These are phyloP conservation scores for Aspergillus mulundensis DNA, from an alignment of 495 filamentous ascomycete genomes.

Conservation along the genomic window DNA sequence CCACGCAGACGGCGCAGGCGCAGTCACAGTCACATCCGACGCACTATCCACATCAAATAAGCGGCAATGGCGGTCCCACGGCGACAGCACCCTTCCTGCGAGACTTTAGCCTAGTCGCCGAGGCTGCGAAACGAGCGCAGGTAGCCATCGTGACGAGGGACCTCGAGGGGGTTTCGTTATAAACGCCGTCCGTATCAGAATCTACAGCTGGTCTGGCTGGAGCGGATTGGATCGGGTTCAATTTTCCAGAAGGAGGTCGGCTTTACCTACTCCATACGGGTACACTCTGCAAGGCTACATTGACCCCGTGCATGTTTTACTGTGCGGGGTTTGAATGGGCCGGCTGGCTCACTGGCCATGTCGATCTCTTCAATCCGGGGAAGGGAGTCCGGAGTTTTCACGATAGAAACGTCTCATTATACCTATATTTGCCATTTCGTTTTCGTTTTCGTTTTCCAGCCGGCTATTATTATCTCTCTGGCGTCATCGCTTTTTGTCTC, in stretches of 20 bases:
- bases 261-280: not conserved
- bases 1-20: conserved; percentile 4
- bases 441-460: not conserved
- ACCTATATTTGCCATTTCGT: not conserved
- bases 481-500: not conserved
- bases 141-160: conserved; percentile 84
- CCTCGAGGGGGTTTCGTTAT: conserved; percentile 53
- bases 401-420: not conserved
- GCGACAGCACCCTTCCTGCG: conserved; percentile 61
- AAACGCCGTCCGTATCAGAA: conserved; percentile 6
- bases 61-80: conserved; percentile 42
- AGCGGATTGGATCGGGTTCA: not conserved
- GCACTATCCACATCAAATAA: conserved; percentile 29
- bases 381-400: not conserved
- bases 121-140: conserved; percentile 90
- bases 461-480: too few relatives aligned
- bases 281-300: not conserved
- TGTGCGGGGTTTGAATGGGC: not conserved
- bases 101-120: conserved; percentile 85
- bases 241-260: not conserved
- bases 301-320: not conserved
- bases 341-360: not conserved
- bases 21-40: conserved; percentile 14
- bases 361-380: not conserved
- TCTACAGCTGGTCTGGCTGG: not conserved